Evolutionary conservation across 2,329 filamentous ascomycete genomes (phyloP).

Genomic region (Venturia aucupariae): DNA sequence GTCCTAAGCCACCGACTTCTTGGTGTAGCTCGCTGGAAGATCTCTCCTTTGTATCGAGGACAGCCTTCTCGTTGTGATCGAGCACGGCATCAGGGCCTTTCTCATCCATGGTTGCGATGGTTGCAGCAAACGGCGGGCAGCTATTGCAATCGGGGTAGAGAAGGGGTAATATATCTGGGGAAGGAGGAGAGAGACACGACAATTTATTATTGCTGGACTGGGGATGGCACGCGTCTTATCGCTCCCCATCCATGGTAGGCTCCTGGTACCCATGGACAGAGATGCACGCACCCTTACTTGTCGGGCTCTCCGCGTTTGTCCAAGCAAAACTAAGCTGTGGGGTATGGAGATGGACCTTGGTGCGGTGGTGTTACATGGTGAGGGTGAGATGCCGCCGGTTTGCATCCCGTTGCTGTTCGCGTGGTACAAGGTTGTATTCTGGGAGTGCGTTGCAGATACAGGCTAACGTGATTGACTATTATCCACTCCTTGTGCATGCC

Average conservation of each 20-base stretch:
- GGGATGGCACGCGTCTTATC: background rate
- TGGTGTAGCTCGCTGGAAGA: background rate
- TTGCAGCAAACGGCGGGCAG: background rate
- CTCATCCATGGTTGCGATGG: background rate
- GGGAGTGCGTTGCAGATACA: background rate
- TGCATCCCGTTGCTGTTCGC: background rate
- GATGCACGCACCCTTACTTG: background rate
- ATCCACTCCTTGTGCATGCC: no score
- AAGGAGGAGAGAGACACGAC: background rate
- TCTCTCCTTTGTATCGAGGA: background rate
- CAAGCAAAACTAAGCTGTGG: background rate
- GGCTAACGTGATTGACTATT: no score
- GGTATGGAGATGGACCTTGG: background rate
- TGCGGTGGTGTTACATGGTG: background rate
- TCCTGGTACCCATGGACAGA: background rate
- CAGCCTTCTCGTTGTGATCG: background rate
- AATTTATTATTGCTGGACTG: background rate
- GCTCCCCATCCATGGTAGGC: background rate
- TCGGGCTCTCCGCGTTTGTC: background rate
- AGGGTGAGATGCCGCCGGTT: background rate
- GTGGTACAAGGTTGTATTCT: background rate
- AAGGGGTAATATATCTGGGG: background rate
- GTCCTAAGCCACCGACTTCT: constrained; percentile 9
- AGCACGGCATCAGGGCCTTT: background rate
- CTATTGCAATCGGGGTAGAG: background rate